These are phyloP conservation scores for Rhodofomes roseus DNA, from an alignment of 1,284 basidiomycete species.

Conservation along the genomic window DNA sequence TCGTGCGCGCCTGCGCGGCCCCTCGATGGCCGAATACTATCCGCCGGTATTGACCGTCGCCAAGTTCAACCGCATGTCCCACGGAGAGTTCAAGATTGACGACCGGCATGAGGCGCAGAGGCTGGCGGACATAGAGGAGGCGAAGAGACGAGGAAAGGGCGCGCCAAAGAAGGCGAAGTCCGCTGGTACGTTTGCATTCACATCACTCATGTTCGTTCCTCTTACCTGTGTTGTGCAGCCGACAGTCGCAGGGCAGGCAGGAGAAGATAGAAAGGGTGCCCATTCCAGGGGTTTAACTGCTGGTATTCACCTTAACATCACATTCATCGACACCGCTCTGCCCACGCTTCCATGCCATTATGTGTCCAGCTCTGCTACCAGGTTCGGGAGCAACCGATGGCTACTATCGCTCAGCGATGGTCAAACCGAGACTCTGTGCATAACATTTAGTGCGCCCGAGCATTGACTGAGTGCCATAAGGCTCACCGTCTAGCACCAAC, in stretches of 20 bases:
- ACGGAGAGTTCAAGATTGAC: slow-evolving; percentile 47
- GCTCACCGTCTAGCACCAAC: neutral
- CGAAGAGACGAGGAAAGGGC: slow-evolving; percentile 74
- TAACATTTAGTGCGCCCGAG: neutral
- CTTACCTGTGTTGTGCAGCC: slow-evolving; percentile 23
- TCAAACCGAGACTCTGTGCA: no score
- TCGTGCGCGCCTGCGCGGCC: slow-evolving; percentile 69
- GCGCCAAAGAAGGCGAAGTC: slow-evolving; percentile 74
- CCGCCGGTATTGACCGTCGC: slow-evolving; percentile 53
- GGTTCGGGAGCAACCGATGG: no score
- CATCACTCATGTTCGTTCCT: neutral
- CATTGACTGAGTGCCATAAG: neutral
- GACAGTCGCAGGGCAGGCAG: slow-evolving; percentile 42
- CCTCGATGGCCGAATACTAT: slow-evolving; percentile 78
- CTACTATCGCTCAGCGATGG: no score
- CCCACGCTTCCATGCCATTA: no score
- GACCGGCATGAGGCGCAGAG: slow-evolving; percentile 64
- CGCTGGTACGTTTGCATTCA: slow-evolving; percentile 45
- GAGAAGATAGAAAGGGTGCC: neutral
- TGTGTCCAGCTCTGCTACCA: no score
- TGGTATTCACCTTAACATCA: no score
- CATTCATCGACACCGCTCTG: no score
- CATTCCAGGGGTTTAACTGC: no score
- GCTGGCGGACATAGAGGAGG: slow-evolving; percentile 61
- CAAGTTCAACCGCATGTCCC: slow-evolving; percentile 40